Conservation (phyloP, 495 filamentous ascomycete genomes). For the Cercophora samala region DNA sequence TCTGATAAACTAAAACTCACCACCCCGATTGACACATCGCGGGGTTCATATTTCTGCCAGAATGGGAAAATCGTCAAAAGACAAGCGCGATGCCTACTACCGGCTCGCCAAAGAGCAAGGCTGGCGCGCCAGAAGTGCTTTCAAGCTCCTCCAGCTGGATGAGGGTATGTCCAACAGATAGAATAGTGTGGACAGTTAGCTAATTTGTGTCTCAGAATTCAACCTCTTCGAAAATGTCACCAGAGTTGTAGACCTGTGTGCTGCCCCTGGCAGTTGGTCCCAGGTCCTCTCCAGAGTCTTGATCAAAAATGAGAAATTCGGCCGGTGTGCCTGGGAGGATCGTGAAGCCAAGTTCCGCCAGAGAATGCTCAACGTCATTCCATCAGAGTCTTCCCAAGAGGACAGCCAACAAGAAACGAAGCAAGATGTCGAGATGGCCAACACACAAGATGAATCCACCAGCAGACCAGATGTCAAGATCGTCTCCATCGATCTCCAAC, state of each 20-base stretch:
- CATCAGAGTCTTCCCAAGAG: slow-evolving; percentile 29
- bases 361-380: slow-evolving; percentile 49
- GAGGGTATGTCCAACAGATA: slow-evolving; percentile 53
- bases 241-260: slow-evolving; percentile 94
- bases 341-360: slow-evolving; percentile 62
- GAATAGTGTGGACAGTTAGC: too few species aligned
- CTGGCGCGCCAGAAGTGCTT: slow-evolving; percentile 93
- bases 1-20: background rate
- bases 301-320: slow-evolving; percentile 88
- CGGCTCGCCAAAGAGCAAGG: slow-evolving; percentile 97
- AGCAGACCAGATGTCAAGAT: slow-evolving; percentile 81
- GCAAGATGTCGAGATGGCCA: background rate
- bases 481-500: slow-evolving; percentile 90
- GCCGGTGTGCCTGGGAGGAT: slow-evolving; percentile 78
- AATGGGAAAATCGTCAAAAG: slow-evolving; percentile 98
- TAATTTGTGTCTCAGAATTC: slow-evolving; percentile 57
- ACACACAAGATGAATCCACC: slow-evolving; percentile 33
- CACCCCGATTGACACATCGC: background rate
- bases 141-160: slow-evolving; percentile 94
- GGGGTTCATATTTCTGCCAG: slow-evolving; percentile 5
- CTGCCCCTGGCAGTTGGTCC: slow-evolving; percentile 93
- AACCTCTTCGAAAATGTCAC: slow-evolving; percentile 83
- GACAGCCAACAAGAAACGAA: slow-evolving; percentile 1
- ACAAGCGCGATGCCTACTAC: slow-evolving; percentile 98
- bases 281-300: slow-evolving; percentile 91